Conservation (phyloP, 352 stramenopile genomes). For the Pythium sp. region DNA sequence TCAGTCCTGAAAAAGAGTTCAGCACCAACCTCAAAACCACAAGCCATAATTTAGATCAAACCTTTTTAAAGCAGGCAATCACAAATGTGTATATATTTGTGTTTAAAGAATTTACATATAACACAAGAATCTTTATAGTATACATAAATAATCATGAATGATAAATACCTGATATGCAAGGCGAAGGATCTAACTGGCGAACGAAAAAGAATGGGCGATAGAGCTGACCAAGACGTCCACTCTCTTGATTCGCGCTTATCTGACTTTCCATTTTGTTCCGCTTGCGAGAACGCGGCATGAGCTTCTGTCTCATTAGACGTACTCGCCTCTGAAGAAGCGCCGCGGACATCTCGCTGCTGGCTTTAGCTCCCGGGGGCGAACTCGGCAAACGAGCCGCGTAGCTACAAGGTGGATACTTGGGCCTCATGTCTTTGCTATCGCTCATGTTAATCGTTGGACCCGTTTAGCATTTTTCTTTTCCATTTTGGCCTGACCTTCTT, state of each 20-base stretch:
- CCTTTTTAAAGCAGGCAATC: neutral
- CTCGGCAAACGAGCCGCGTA: neutral
- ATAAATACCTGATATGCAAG: neutral
- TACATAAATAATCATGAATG: neutral
- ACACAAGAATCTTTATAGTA: neutral
- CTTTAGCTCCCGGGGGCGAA: neutral
- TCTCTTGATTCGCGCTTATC: conserved; percentile 4
- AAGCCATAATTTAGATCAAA: neutral
- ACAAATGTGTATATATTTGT: too few relatives aligned
- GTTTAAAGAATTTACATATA: too few relatives aligned
- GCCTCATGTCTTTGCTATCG: neutral
- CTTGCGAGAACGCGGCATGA: neutral
- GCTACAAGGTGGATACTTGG: neutral
- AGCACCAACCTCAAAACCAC: neutral
- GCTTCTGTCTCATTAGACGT: neutral
- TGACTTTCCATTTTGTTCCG: conserved; percentile 2
- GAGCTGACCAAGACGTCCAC: conserved; percentile 3
- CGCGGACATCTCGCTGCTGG: neutral
- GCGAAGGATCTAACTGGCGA: neutral
- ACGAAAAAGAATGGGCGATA: neutral
- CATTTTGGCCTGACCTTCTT: neutral
- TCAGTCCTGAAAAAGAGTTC: neutral
- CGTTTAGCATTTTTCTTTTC: neutral
- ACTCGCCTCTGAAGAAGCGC: neutral
- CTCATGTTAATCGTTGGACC: neutral